Percentiles rank a stretch among this genome's conserved stretches.
Evolutionary conservation across 495 filamentous ascomycete species (phyloP).

Genomic region (Penicillium riverlandense): DNA sequence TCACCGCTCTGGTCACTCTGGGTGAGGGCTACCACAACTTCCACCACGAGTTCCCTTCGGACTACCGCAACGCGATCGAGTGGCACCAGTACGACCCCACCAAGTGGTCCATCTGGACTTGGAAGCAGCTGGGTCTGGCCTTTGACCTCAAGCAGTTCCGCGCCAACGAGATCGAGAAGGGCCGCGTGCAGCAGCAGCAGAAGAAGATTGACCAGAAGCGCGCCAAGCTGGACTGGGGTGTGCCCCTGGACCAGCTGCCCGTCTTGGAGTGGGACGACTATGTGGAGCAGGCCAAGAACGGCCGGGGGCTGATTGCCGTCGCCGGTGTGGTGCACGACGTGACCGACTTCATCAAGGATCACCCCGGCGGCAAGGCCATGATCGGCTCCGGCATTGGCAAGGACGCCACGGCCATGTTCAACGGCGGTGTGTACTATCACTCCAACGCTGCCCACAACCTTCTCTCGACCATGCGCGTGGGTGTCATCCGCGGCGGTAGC

Average conservation of each 20-base stretch:
- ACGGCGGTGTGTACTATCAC: constrained; percentile 97
- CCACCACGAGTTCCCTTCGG: constrained; percentile 98
- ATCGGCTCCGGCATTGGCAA: constrained; percentile 91
- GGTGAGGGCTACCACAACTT: constrained; percentile 99
- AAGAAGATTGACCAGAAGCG: constrained; percentile 99
- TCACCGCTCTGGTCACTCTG: constrained; percentile 92
- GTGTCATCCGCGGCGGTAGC: constrained; percentile 91
- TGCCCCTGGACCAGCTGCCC: constrained; percentile 86
- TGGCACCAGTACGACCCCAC: constrained; percentile 99
- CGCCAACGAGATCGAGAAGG: constrained; percentile 98
- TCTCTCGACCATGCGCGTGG: constrained; percentile 91
- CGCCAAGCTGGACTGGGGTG: constrained; percentile 86
- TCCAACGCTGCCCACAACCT: constrained; percentile 97
- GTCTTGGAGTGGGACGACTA: constrained; percentile 97
- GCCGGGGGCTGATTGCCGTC: constrained; percentile 78
- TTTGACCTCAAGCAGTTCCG: constrained; percentile 97
- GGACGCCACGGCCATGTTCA: constrained; percentile 98
- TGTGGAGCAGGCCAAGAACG: constrained; percentile 78
- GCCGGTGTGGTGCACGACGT: constrained; percentile 97
- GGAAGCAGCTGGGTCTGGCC: constrained; percentile 90
- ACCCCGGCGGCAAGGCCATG: constrained; percentile 94
- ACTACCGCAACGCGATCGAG: constrained; percentile 97
- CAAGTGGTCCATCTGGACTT: constrained; percentile 93
- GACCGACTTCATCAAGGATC: constrained; percentile 88
- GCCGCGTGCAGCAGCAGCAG: constrained; percentile 90